phyloP scores from a whole-genome alignment of 2,329 filamentous ascomycete genomes.

The Colletotrichum chlorophyti region DNA sequence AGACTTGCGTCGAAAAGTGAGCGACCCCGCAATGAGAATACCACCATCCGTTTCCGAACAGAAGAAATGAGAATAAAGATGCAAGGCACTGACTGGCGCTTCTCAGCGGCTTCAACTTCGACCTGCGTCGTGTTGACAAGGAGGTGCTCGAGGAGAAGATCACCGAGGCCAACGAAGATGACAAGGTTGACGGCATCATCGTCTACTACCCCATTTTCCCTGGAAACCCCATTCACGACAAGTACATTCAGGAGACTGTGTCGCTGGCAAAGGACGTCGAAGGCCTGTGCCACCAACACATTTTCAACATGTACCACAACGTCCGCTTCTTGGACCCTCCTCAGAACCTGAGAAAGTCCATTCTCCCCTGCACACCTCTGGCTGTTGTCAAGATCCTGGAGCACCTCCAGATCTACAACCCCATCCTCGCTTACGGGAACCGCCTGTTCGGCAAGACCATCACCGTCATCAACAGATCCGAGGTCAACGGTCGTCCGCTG shows the following conservation, averaged over 20 bases:
- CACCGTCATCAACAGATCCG: slow-evolving; percentile 94
- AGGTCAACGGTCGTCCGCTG: slow-evolving; percentile 92
- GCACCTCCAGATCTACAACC: slow-evolving; percentile 95
- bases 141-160: slow-evolving; percentile 91
- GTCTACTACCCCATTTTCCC: slow-evolving; percentile 98
- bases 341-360: slow-evolving; percentile 81
- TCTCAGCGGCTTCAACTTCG: slow-evolving; percentile 84
- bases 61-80: background rate
- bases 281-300: slow-evolving; percentile 89
- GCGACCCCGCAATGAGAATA: slow-evolving; percentile 39
- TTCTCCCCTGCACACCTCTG: slow-evolving; percentile 93
- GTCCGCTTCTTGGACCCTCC: slow-evolving; percentile 89
- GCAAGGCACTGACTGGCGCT: slow-evolving; percentile 24
- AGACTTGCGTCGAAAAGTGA: slow-evolving; percentile 96
- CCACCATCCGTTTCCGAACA: background rate
- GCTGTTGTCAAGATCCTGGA: slow-evolving; percentile 98
- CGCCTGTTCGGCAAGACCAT: slow-evolving; percentile 92
- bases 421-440: slow-evolving; percentile 90
- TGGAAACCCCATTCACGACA: slow-evolving; percentile 81
- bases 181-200: slow-evolving; percentile 84
- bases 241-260: slow-evolving; percentile 95
- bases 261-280: slow-evolving; percentile 93
- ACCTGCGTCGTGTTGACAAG: slow-evolving; percentile 82
- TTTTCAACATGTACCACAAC: slow-evolving; percentile 99
- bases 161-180: slow-evolving; percentile 81